Base-by-base conservation (phyloP, 2,329 filamentous ascomycete species). In the Sclerotinia glacialis region DNA sequence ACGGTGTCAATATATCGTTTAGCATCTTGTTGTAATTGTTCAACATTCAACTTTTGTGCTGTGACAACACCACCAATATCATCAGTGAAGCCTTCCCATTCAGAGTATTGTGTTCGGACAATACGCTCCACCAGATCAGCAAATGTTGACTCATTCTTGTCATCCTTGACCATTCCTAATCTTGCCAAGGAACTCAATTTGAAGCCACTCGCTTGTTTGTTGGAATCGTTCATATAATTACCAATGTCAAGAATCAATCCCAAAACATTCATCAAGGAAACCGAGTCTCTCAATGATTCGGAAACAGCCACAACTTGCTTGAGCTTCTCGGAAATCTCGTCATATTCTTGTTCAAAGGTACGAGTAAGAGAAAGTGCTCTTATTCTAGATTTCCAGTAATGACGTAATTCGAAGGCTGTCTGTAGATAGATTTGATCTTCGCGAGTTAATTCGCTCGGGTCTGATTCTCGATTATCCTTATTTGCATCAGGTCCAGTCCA, bases 161-260 rank as follows among this genome's bases (percentile, higher is more conserved):
- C 93, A 76, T 99, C 95, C 81, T 99, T 99, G 76, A 98, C 92
- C 93, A 99, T 98, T 69, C 90, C 93, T 65, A 99, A 82, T 65
- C 95, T 88, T 37, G 92, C 91, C 59, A 99, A 87, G 7, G 95
- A 97, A 76, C 93, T 95, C 18, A 99, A 86, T 82, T 99, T 99
- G 88, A 99, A 99, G 69, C 95, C 95, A 67, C 90, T 91, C 5
- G 95, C 95, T 80, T 98, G 95, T 81, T 99, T 99, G 80, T 97
- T 98, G 65, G 93, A 90, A 77, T 98, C 95, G 82, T 99, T 99
- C 95, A 99, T 99, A 83, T 97, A 99, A 79, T 99, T 99, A 78
- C 95, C 95, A 75, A 99, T 97, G 78, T 97, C 94, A 74, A 99
- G 82, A 78, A 99, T 99, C 69, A 98, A 84, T 67, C 94, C 93